Conservation (phyloP, 768 basidiomycete genomes). For the Pleurotus salmoneostramineus region DNA sequence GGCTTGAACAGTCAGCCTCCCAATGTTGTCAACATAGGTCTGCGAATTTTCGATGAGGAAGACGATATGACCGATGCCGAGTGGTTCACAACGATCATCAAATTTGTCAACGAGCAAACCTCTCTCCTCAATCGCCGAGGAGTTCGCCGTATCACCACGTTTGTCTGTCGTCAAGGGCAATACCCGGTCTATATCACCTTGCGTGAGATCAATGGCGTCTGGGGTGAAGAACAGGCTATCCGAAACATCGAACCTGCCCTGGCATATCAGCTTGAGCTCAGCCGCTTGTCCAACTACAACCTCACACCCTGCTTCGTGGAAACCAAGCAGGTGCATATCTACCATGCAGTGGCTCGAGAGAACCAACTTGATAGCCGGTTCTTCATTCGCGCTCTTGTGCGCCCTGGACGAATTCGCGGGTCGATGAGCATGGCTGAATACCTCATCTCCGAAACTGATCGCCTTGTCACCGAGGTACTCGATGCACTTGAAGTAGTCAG, state of each 20-base stretch:
- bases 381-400: conserved; percentile 95
- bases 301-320: conserved; percentile 95
- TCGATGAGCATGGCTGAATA: conserved; percentile 96
- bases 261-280: conserved; percentile 96
- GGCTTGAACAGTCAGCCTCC: conserved; percentile 72
- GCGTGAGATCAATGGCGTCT: conserved; percentile 64
- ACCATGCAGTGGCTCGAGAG: conserved; percentile 91
- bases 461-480: conserved; percentile 88
- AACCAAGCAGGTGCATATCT: conserved; percentile 97
- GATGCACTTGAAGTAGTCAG: conserved; percentile 94
- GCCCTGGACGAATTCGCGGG: conserved; percentile 90
- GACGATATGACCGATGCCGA: conserved; percentile 75
- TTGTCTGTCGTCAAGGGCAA: conserved; percentile 86
- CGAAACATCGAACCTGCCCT: conserved; percentile 98
- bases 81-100: conserved; percentile 70
- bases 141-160: conserved; percentile 87
- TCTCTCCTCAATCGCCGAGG: conserved; percentile 67
- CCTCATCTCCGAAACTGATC: conserved; percentile 97
- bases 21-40: conserved; percentile 91
- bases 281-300: conserved; percentile 95
- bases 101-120: conserved; percentile 68
- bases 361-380: conserved; percentile 98
- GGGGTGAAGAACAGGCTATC: conserved; percentile 95
- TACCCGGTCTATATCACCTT: conserved; percentile 96
- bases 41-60: conserved; percentile 80